phyloP scores from a whole-genome alignment of 768 basidiomycete species.

The Clavaria fumosa region DNA sequence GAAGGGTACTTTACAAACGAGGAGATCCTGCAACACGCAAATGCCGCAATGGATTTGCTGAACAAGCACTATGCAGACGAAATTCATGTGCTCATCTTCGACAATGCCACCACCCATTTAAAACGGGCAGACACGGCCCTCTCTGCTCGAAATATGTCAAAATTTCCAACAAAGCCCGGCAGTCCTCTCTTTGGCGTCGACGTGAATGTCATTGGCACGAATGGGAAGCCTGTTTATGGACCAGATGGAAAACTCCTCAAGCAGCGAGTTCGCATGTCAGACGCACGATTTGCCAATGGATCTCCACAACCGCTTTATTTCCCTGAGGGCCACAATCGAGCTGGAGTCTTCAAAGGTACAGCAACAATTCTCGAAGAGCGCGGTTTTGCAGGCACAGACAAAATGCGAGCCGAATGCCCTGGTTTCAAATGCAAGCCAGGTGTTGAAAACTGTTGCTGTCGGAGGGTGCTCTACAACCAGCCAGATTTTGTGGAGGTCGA shows the following conservation, averaged over 20 bases:
- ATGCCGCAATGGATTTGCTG: constrained; percentile 15
- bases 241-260: constrained; percentile 15
- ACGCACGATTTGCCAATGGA: constrained; percentile 15
- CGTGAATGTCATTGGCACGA: neutral
- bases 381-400: constrained; percentile 4
- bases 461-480: constrained; percentile 16
- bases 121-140: constrained; percentile 15
- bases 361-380: constrained; percentile 17
- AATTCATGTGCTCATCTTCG: constrained; percentile 15
- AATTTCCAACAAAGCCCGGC: constrained; percentile 7
- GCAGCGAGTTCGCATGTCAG: constrained; percentile 19
- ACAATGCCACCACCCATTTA: constrained; percentile 18
- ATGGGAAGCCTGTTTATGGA: constrained; percentile 14
- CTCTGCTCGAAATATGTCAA: constrained; percentile 18
- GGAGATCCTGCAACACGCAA: constrained; percentile 14
- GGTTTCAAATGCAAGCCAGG: constrained; percentile 5
- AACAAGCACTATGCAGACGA: constrained; percentile 12
- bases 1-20: constrained; percentile 17
- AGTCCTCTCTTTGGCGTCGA: constrained; percentile 7
- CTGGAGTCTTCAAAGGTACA: constrained; percentile 28
- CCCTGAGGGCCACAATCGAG: constrained; percentile 11
- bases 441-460: constrained; percentile 18
- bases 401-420: constrained; percentile 9
- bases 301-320: constrained; percentile 18
- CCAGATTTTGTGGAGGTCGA: constrained; percentile 18